Conservation (phyloP, 2,329 filamentous ascomycete species). For the Penicillium sp. region DNA sequence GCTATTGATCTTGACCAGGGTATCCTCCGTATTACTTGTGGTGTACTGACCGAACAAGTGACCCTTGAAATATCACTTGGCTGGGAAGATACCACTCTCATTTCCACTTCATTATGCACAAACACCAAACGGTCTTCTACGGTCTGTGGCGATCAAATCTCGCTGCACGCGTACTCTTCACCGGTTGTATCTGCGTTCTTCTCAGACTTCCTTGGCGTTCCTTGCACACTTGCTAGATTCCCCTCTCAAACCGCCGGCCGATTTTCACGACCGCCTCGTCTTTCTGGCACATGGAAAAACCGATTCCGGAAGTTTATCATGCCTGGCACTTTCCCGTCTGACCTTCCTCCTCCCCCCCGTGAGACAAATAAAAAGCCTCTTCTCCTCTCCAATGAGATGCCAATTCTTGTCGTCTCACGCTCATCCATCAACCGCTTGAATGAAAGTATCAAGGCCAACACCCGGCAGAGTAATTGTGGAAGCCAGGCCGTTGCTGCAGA, state of each 20-base stretch:
- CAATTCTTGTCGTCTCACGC: slow-evolving; percentile 81
- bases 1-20: slow-evolving; percentile 70
- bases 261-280: slow-evolving; percentile 71
- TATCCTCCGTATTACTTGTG: slow-evolving; percentile 61
- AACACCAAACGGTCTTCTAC: slow-evolving; percentile 53
- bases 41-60: slow-evolving; percentile 42
- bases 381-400: slow-evolving; percentile 87
- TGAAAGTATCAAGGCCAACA: slow-evolving; percentile 63
- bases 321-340: slow-evolving; percentile 58
- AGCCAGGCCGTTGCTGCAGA: slow-evolving; percentile 66
- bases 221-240: slow-evolving; percentile 83
- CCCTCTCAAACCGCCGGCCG: slow-evolving; percentile 69
- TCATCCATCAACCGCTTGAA: slow-evolving; percentile 82
- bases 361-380: slow-evolving; percentile 57
- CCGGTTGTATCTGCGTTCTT: slow-evolving; percentile 74
- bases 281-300: slow-evolving; percentile 41
- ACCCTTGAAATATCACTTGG: slow-evolving; percentile 43
- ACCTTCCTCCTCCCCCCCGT: slow-evolving; percentile 55
- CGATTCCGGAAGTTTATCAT: slow-evolving; percentile 39
- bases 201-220: slow-evolving; percentile 71
- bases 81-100: slow-evolving; percentile 47
- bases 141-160: slow-evolving; percentile 81
- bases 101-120: slow-evolving; percentile 66
- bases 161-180: slow-evolving; percentile 71
- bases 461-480: slow-evolving; percentile 53